Percentiles rank a stretch among this genome's conserved stretches.
phyloP scores from a whole-genome alignment of 768 basidiomycete species.

The Mycena amicta region DNA sequence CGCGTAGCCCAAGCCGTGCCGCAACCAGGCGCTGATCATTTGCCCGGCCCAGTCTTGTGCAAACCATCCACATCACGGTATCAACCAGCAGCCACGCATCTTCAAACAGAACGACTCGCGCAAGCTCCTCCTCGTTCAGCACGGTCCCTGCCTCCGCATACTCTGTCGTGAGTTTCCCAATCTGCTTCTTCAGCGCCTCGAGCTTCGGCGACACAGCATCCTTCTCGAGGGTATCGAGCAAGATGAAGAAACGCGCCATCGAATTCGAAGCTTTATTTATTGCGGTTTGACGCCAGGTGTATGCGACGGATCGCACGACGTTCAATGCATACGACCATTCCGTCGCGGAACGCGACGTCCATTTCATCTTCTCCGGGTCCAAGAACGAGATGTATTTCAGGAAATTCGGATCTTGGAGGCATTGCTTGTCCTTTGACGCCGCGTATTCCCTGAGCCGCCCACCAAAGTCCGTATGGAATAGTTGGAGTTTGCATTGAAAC shows the following conservation, averaged over 20 bases:
- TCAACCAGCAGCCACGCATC: not conserved
- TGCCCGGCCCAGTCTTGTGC: not conserved
- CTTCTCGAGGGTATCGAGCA: not conserved
- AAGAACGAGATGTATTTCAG: slow-evolving; percentile 6
- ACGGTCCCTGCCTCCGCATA: not conserved
- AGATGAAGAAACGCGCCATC: slow-evolving; percentile 2
- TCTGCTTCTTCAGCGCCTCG: not conserved
- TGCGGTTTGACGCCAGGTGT: slow-evolving; percentile 3
- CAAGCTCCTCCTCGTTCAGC: not conserved
- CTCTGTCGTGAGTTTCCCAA: not conserved
- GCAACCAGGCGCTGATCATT: not conserved
- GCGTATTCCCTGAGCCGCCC: slow-evolving; percentile 6
- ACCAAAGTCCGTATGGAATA: slow-evolving; percentile 15
- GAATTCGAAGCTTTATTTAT: slow-evolving; percentile 1
- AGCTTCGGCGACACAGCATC: not conserved
- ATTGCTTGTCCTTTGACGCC: slow-evolving; percentile 4
- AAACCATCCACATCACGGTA: not conserved
- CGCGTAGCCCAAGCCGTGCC: not conserved
- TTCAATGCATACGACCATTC: slow-evolving; percentile 14
- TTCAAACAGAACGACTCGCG: not conserved
- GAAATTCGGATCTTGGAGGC: slow-evolving; percentile 6
- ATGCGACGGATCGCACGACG: slow-evolving; percentile 3
- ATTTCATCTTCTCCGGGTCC: slow-evolving; percentile 7
- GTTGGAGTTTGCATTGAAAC: slow-evolving; percentile 11
- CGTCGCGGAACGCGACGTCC: slow-evolving; percentile 2